phyloP scores from a whole-genome alignment of 768 basidiomycete genomes.

The Boletales sp. region DNA sequence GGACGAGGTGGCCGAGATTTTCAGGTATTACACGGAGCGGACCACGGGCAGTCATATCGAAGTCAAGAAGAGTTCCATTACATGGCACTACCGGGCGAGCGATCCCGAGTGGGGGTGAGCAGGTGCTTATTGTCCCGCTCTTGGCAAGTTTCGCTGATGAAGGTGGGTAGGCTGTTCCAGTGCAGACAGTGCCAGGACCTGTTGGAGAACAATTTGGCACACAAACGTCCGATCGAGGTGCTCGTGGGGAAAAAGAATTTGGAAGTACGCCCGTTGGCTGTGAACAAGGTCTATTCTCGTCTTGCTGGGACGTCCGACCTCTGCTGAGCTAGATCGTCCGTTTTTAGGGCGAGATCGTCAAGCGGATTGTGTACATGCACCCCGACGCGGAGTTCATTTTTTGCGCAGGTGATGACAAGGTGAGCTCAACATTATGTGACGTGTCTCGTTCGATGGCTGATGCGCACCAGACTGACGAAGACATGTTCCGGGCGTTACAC shows the following conservation, averaged over 20 bases:
- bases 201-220: conserved; percentile 89
- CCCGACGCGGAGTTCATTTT: conserved; percentile 94
- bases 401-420: conserved; percentile 98
- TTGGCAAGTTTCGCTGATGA: background rate
- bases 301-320: background rate
- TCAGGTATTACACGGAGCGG: conserved; percentile 94
- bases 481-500: conserved; percentile 94
- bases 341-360: conserved; percentile 86
- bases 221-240: conserved; percentile 94
- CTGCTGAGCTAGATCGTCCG: background rate
- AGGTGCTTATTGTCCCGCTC: background rate
- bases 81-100: conserved; percentile 92
- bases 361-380: conserved; percentile 87
- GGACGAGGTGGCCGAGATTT: conserved; percentile 92
- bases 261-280: conserved; percentile 90
- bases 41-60: conserved; percentile 97
- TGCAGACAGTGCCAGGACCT: conserved; percentile 96
- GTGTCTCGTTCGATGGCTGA: background rate
- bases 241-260: conserved; percentile 98
- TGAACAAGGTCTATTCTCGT: conserved; percentile 68
- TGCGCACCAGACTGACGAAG: conserved; percentile 79
- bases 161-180: conserved; percentile 66
- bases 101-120: conserved; percentile 97
- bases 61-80: conserved; percentile 95
- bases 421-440: conserved; percentile 18